These are phyloP conservation scores for Colletotrichum theobromicola DNA, from an alignment of 2,329 filamentous ascomycete species.

Conservation along the genomic window DNA sequence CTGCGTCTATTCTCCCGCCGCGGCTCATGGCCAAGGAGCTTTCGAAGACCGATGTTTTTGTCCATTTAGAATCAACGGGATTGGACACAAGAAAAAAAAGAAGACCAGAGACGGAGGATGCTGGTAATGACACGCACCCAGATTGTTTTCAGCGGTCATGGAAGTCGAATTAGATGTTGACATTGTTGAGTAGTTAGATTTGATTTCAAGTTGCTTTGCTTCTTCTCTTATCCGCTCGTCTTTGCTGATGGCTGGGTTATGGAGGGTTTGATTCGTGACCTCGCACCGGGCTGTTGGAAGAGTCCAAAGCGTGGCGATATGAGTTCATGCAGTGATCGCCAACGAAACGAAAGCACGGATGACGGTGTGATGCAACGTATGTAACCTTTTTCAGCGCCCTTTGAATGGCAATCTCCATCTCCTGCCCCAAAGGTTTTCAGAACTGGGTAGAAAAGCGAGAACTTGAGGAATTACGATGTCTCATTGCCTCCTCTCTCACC, in stretches of 20 bases:
- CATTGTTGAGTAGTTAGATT: neutral
- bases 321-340: neutral
- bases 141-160: neutral
- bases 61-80: neutral
- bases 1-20: neutral
- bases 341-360: too few relatives aligned
- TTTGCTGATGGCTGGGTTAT: neutral
- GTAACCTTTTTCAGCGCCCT: neutral
- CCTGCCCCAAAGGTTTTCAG: neutral
- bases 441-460: neutral
- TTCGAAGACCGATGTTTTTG: neutral
- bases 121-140: neutral
- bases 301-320: neutral
- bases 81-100: neutral
- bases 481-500: neutral
- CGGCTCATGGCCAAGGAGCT: neutral
- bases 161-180: neutral
- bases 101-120: neutral
- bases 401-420: neutral
- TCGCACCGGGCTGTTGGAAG: fast-evolving
- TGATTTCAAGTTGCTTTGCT: neutral
- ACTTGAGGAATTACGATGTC: neutral
- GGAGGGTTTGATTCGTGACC: neutral
- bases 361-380: neutral
- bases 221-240: fast-evolving